phyloP scores from a whole-genome alignment of 164 flowering plant genomes.

The Paratinospora sagittata region DNA sequence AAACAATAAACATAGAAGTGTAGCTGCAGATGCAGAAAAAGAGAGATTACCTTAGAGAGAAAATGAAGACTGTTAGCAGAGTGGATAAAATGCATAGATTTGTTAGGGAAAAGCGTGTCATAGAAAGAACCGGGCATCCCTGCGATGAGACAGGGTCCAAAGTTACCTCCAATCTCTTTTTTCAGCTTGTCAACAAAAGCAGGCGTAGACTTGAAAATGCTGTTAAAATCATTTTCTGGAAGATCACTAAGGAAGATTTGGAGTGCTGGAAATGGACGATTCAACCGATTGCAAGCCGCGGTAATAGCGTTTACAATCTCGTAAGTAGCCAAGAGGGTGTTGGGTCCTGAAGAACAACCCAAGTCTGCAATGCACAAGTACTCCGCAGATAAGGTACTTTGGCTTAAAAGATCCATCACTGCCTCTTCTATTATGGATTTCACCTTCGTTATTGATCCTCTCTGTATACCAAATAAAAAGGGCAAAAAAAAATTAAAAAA shows the following conservation, averaged over 20 bases:
- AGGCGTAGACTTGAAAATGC: conserved; percentile 35
- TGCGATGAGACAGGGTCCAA: conserved; percentile 37
- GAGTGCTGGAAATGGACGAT: conserved; percentile 26
- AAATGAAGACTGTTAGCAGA: conserved; percentile 56
- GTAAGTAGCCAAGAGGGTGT: conserved; percentile 35
- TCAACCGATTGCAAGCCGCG: conserved; percentile 4
- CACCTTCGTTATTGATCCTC: conserved; percentile 29
- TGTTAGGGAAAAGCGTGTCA: conserved; percentile 42
- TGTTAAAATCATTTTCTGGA: conserved; percentile 48
- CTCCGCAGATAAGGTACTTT: neutral
- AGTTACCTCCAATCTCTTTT: conserved; percentile 14
- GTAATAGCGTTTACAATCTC: conserved; percentile 28
- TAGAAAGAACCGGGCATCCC: conserved; percentile 61
- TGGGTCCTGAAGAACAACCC: conserved; percentile 74
- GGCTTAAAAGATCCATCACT: conserved; percentile 23
- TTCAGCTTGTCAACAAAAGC: conserved; percentile 21
- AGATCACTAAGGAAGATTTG: conserved; percentile 53
- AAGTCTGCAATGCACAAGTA: conserved; percentile 42
- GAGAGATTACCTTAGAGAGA: conserved; percentile 47
- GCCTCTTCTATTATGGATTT: conserved; percentile 37
- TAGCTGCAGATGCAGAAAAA: too few relatives aligned
- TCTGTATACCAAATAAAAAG: conserved; percentile 24
- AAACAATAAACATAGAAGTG: too few relatives aligned
- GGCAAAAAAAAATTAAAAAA: neutral
- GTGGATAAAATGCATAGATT: conserved; percentile 45